Evolutionary conservation across 2,329 filamentous ascomycete genomes (phyloP).

Genomic region (Chrysoporthe austroafricana): DNA sequence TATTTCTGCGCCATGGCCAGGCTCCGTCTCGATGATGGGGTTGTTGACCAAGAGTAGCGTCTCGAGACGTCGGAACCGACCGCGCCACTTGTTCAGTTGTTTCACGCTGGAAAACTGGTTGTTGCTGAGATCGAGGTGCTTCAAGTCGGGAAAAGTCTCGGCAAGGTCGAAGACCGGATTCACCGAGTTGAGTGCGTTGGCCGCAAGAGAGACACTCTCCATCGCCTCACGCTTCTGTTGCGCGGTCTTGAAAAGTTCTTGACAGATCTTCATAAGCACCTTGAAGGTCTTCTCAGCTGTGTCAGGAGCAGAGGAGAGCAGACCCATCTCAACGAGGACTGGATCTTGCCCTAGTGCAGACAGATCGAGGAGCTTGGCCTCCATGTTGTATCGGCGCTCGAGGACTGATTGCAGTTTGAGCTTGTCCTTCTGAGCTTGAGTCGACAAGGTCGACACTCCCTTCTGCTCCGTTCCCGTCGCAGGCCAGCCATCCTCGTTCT

Average conservation of each 20-base stretch:
- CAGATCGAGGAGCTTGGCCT: conserved; percentile 78
- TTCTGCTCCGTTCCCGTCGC: conserved; percentile 40
- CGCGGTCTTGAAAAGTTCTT: conserved; percentile 72
- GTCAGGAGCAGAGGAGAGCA: conserved; percentile 71
- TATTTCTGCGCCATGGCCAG: conserved; percentile 69
- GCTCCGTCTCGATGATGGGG: conserved; percentile 69
- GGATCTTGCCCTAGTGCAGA: conserved; percentile 76
- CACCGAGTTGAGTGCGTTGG: conserved; percentile 78
- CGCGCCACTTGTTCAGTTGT: conserved; percentile 74
- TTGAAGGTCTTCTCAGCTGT: conserved; percentile 87
- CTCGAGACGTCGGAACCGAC: conserved; percentile 77
- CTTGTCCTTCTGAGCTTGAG: conserved; percentile 59
- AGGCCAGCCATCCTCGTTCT: conserved; percentile 47
- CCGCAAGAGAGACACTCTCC: conserved; percentile 77
- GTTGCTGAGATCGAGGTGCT: conserved; percentile 85
- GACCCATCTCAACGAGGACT: conserved; percentile 72
- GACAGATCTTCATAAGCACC: conserved; percentile 85
- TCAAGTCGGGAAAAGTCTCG: conserved; percentile 79
- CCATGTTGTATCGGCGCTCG: conserved; percentile 71
- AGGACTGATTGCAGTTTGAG: conserved; percentile 73
- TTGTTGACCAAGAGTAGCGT: conserved; percentile 81
- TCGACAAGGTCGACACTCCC: conserved; percentile 19
- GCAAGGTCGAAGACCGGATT: conserved; percentile 74
- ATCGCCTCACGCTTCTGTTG: conserved; percentile 78
- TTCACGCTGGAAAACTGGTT: conserved; percentile 75